phyloP scores from a whole-genome alignment of 768 basidiomycete species.

The Boletellus ananiceps region DNA sequence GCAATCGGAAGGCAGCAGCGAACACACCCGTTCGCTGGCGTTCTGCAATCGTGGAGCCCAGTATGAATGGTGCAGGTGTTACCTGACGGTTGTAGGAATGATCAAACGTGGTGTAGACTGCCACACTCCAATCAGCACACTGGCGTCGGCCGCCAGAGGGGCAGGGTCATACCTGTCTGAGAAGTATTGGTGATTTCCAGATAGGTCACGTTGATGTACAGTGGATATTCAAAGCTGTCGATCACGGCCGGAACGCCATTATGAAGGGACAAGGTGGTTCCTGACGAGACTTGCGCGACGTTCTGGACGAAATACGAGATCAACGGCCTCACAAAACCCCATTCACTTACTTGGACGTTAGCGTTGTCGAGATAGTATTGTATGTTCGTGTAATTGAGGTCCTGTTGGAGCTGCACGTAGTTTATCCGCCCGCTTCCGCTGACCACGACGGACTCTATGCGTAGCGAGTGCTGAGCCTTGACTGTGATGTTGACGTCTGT shows the following conservation, averaged over 20 bases:
- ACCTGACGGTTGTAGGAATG: conserved; percentile 64
- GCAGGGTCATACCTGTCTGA: conserved; percentile 9
- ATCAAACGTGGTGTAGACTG: conserved; percentile 55
- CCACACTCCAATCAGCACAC: neutral
- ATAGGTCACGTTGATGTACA: conserved; percentile 39
- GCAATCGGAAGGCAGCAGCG: neutral
- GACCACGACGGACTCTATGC: conserved; percentile 57
- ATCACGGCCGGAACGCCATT: conserved; percentile 39
- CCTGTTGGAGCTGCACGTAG: conserved; percentile 58
- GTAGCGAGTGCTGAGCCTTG: conserved; percentile 49
- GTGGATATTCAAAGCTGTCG: conserved; percentile 54
- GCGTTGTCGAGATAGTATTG: conserved; percentile 56
- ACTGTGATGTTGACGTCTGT: conserved; percentile 60
- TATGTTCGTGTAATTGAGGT: conserved; percentile 53
- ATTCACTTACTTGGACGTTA: conserved; percentile 32
- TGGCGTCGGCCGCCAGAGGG: neutral
- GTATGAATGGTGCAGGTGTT: conserved; percentile 53
- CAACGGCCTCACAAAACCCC: neutral
- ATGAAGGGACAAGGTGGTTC: conserved; percentile 46
- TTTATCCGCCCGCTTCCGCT: conserved; percentile 57
- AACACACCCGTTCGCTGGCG: conserved; percentile 54
- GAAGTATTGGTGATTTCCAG: conserved; percentile 30
- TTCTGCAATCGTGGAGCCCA: conserved; percentile 53
- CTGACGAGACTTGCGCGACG: conserved; percentile 46
- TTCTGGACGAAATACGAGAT: conserved; percentile 32